Evolutionary conservation across 441 rosid genomes (phyloP).

Genomic region (Populus hybrid): DNA sequence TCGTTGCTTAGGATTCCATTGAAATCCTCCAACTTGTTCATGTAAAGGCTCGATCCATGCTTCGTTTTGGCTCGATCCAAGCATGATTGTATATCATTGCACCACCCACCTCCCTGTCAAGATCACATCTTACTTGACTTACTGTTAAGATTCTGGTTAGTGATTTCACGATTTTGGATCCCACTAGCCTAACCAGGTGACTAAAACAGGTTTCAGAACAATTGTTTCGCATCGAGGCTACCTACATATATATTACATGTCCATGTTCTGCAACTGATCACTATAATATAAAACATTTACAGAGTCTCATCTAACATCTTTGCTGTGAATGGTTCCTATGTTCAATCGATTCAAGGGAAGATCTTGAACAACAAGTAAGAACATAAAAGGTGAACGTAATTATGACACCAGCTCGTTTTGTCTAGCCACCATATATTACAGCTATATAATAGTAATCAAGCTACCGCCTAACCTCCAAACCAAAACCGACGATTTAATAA

Average conservation of each 20-base stretch:
- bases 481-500: no score
- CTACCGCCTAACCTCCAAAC: no score
- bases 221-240: no score
- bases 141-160: not conserved
- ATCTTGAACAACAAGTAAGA: not conserved
- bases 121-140: not conserved
- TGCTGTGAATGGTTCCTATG: not conserved
- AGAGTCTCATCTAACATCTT: not conserved
- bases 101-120: constrained; percentile 95
- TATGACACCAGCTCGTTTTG: not conserved
- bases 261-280: no score
- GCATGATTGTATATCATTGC: constrained; percentile 77
- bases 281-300: not conserved
- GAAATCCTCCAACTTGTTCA: constrained; percentile 63
- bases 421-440: not conserved
- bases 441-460: no score
- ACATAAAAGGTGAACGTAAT: not conserved
- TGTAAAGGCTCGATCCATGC: constrained; percentile 74
- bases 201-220: not conserved
- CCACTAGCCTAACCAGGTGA: not conserved
- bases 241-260: no score
- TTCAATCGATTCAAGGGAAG: not conserved
- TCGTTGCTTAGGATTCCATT: constrained; percentile 81
- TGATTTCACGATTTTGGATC: not conserved
- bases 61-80: constrained; percentile 61